Evolutionary conservation across 352 stramenopile genomes (phyloP).

Genomic region (Aphanomyces euteiches): DNA sequence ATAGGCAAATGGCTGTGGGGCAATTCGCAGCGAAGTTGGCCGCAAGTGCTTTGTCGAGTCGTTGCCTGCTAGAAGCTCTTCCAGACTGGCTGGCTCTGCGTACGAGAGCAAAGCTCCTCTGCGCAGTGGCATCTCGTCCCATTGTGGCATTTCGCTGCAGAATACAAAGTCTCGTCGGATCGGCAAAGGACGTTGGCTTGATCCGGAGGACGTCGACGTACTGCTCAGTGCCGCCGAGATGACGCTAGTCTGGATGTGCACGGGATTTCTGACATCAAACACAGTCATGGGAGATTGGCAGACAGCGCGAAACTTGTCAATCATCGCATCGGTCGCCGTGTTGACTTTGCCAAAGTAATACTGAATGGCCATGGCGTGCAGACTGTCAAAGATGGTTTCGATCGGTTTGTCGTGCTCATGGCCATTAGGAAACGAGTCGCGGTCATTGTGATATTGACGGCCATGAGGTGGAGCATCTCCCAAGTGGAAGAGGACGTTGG

Average conservation of each 20-base stretch:
- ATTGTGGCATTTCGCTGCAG: neutral
- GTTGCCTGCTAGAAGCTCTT: neutral
- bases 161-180: neutral
- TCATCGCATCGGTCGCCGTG: slow-evolving; percentile 37
- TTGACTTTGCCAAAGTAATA: slow-evolving; percentile 45
- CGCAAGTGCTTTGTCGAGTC: neutral
- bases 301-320: slow-evolving; percentile 10
- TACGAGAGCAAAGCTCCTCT: neutral
- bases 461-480: slow-evolving; percentile 44
- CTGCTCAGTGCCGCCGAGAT: slow-evolving; percentile 29
- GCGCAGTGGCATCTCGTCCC: neutral
- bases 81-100: neutral
- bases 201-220: slow-evolving; percentile 9
- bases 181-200: neutral
- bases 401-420: slow-evolving; percentile 32
- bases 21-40: slow-evolving; percentile 32
- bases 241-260: neutral
- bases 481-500: slow-evolving; percentile 45
- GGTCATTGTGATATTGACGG: slow-evolving; percentile 30
- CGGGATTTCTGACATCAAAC: neutral
- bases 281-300: neutral
- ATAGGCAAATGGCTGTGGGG: slow-evolving; percentile 41
- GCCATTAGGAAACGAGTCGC: slow-evolving; percentile 9
- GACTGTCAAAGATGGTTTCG: slow-evolving; percentile 16
- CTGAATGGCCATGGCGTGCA: slow-evolving; percentile 32